Conservation (phyloP, 1,284 basidiomycete genomes). For the Malassezia equina region DNA sequence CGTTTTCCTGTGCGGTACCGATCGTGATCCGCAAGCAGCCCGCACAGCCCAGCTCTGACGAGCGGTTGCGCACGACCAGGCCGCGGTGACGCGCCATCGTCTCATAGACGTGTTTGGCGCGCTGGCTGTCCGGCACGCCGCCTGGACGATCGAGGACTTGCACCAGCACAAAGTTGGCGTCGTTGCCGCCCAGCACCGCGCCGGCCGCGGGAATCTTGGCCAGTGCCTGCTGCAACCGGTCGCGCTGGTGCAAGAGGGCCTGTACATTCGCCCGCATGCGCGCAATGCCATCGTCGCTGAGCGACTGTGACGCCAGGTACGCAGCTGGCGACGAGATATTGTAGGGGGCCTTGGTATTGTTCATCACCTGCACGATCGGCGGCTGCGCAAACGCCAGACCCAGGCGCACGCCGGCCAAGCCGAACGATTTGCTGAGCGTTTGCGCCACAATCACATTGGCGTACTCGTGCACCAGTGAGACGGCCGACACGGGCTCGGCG, state of each 20-base stretch:
- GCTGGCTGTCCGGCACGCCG: slow-evolving; percentile 58
- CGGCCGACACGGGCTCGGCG: slow-evolving; percentile 56
- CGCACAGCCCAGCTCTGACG: slow-evolving; percentile 72
- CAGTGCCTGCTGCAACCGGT: slow-evolving; percentile 54
- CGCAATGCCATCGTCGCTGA: slow-evolving; percentile 59
- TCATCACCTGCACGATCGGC: slow-evolving; percentile 76
- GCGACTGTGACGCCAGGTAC: slow-evolving; percentile 67
- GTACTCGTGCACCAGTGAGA: slow-evolving; percentile 63
- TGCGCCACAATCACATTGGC: slow-evolving; percentile 87
- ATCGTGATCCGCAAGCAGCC: slow-evolving; percentile 84
- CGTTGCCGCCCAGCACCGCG: slow-evolving; percentile 63
- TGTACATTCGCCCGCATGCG: slow-evolving; percentile 61
- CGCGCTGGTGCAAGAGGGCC: slow-evolving; percentile 58
- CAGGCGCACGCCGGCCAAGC: slow-evolving; percentile 82
- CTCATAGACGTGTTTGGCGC: slow-evolving; percentile 67
- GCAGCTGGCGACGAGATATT: slow-evolving; percentile 89
- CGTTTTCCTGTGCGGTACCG: slow-evolving; percentile 66
- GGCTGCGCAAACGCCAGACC: slow-evolving; percentile 84
- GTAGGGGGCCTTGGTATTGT: slow-evolving; percentile 96
- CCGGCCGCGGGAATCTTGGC: slow-evolving; percentile 55
- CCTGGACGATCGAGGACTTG: slow-evolving; percentile 58
- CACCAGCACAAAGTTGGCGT: slow-evolving; percentile 85
- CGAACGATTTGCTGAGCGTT: slow-evolving; percentile 91
- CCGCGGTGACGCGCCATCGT: slow-evolving; percentile 70
- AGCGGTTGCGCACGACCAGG: slow-evolving; percentile 83